Evolutionary conservation across 371 early-diverging fungal genomes (phyloP).

Genomic region (Mortierella sp.): DNA sequence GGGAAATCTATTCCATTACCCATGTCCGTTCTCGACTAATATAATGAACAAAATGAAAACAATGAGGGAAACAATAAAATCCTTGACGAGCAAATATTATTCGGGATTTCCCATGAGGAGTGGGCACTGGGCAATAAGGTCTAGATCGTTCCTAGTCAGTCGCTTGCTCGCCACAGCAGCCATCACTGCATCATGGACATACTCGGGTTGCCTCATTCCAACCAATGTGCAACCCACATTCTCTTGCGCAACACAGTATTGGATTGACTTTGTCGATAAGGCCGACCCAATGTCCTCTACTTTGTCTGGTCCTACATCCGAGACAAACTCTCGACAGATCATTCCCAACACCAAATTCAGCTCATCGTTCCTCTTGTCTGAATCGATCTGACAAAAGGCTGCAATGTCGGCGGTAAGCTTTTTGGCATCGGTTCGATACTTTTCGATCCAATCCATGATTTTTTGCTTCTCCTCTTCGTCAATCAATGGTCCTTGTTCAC

Average conservation of each 20-base stretch:
- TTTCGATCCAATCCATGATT: conserved; percentile 53
- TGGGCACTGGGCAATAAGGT: conserved; percentile 40
- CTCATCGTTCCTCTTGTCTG: conserved; percentile 71
- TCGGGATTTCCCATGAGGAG: conserved; percentile 15
- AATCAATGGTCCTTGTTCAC: conserved; percentile 5
- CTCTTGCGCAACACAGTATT: conserved; percentile 59
- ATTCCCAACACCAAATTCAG: conserved; percentile 70
- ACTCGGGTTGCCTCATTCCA: conserved; percentile 71
- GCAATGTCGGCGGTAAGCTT: conserved; percentile 56
- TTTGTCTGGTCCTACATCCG: conserved; percentile 30
- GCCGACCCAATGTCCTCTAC: conserved; percentile 59
- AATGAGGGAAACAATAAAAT: no score
- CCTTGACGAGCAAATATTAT: neutral
- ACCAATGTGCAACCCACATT: conserved; percentile 76
- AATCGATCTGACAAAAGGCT: conserved; percentile 64
- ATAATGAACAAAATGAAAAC: no score
- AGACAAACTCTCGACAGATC: conserved; percentile 56
- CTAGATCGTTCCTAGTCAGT: conserved; percentile 23
- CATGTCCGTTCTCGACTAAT: no score
- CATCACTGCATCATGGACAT: conserved; percentile 68
- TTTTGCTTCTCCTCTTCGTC: conserved; percentile 23
- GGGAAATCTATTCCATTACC: no score
- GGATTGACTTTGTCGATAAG: conserved; percentile 62
- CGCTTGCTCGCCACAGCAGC: conserved; percentile 37
- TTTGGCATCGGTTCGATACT: conserved; percentile 54